These are phyloP conservation scores for Suillus occidentalis DNA, from an alignment of 768 basidiomycete genomes.

Conservation along the genomic window DNA sequence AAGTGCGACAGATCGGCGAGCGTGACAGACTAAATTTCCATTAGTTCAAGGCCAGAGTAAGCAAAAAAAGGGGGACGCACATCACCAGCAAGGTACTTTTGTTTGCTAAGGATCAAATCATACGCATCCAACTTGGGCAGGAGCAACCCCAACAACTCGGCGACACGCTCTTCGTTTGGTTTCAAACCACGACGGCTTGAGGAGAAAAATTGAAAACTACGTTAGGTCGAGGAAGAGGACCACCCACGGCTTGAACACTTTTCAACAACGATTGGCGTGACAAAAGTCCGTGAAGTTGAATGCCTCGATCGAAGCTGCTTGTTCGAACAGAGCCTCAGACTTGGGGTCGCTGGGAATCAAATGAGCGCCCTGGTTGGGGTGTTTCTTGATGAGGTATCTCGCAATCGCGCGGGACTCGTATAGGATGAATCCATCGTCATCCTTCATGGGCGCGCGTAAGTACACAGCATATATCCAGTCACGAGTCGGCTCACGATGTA, in stretches of 20 bases:
- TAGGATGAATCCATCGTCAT: constrained; percentile 63
- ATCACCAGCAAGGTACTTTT: constrained; percentile 57
- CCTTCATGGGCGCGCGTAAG: constrained; percentile 22
- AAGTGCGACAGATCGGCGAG: constrained; percentile 62
- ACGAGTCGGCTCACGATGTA: constrained; percentile 33
- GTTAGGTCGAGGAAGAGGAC: not conserved
- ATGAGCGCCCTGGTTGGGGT: constrained; percentile 46
- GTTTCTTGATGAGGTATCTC: constrained; percentile 59
- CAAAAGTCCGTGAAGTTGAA: constrained; percentile 50
- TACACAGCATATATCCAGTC: not conserved
- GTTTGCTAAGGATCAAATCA: constrained; percentile 53
- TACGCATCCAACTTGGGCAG: constrained; percentile 47
- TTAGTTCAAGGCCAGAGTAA: constrained; percentile 20
- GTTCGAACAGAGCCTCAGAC: constrained; percentile 33
- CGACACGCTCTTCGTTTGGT: constrained; percentile 24
- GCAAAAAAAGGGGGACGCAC: constrained; percentile 35
- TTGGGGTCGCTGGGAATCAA: constrained; percentile 48
- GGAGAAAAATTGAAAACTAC: not conserved
- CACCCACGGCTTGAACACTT: constrained; percentile 50
- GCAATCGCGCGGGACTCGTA: constrained; percentile 64
- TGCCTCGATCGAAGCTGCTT: constrained; percentile 45
- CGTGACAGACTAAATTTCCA: constrained; percentile 39
- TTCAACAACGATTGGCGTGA: constrained; percentile 43
- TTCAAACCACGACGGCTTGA: constrained; percentile 19
- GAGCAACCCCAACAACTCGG: constrained; percentile 19